Evolutionary conservation across 129 eudicot genomes (phyloP), one percentile per base, ranked within the genome.

Genomic region (Lonicera japonica): DNA sequence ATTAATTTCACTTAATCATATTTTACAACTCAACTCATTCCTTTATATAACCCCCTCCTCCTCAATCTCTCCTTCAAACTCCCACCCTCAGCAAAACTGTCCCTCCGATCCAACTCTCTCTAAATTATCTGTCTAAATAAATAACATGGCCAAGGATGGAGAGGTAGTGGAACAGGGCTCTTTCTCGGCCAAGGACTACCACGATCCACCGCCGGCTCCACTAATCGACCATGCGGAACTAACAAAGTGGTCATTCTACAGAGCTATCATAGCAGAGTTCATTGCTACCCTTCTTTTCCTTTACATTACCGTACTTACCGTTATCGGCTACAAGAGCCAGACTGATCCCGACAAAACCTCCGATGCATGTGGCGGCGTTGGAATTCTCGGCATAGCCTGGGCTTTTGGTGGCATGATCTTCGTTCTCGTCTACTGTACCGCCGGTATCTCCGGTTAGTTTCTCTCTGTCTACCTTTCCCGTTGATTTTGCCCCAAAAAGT

Each of bases 361-460:
- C 5, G 95, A 86, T 71, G 65, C 64, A 57, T 87, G 95, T 52
- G 95, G 81, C 29, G 90, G 95, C 10, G 95, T 87, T 23, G 90
- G 95, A 7, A 60, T 87, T 29, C 95, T 87, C 5, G 95, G 95
- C 2, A 83, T 87, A 50, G 85, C 95, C 12, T 87, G 95, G 95
- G 85, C 95, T 19, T 83, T 83, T 25, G 95, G 95, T 19, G 95
- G 95, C 77, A 87, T 87, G 95, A 87, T 87, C 71, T 87, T 87
- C 43, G 84, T 87, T 23, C 95, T 87, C 25, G 95, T 87, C 70
- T 87, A 87, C 79, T 87, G 95, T 87, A 87, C 95, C 63, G 95
- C 95, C 68, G 95, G 95, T 29, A 87, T 87, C 50, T 87, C 95
- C 15, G 95, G 95, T 80, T 0, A 21, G 79, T 63, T 43, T 57